phyloP scores from a whole-genome alignment of 1,139 yeast genomes.

The Kodamaea alishanica region DNA sequence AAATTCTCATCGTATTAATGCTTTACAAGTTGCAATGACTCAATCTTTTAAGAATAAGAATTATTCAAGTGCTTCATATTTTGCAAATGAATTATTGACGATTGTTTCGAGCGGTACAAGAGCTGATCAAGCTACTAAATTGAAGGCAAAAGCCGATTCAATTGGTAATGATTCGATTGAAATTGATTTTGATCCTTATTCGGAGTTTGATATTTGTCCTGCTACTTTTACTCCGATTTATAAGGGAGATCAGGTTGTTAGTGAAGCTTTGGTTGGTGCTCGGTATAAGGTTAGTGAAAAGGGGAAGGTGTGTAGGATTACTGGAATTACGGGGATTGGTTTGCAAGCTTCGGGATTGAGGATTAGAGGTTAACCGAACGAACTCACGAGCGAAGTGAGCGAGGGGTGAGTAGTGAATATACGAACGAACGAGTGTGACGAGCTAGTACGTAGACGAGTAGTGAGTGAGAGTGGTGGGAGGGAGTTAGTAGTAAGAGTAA shows the following conservation, averaged over 20 bases:
- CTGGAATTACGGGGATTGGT: slow-evolving; percentile 77
- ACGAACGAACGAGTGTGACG: too few relatives aligned
- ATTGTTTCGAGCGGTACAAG: slow-evolving; percentile 69
- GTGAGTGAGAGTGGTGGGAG: too few relatives aligned
- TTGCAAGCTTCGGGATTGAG: slow-evolving; percentile 95
- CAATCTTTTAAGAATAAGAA: slow-evolving; percentile 87
- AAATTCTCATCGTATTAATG: slow-evolving; percentile 79
- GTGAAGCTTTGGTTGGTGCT: slow-evolving; percentile 91
- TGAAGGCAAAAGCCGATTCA: slow-evolving; percentile 75
- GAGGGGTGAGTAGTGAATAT: too few relatives aligned
- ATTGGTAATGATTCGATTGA: slow-evolving; percentile 83
- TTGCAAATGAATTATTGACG: slow-evolving; percentile 79
- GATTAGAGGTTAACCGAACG: slow-evolving; percentile 35
- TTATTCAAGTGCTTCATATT: slow-evolving; percentile 82
- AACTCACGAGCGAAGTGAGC: too few relatives aligned
- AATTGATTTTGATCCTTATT: slow-evolving; percentile 88
- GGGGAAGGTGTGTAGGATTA: slow-evolving; percentile 76
- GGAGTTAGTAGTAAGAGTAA: too few relatives aligned
- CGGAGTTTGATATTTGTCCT: slow-evolving; percentile 88
- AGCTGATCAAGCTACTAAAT: slow-evolving; percentile 84
- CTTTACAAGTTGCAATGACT: slow-evolving; percentile 92
- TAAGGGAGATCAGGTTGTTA: slow-evolving; percentile 61
- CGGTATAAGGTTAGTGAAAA: slow-evolving; percentile 72
- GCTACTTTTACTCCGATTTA: slow-evolving; percentile 86
- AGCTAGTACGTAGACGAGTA: too few relatives aligned